Evolutionary conservation across 2,329 filamentous ascomycete genomes (phyloP).

Genomic region (Xylaria sp.): DNA sequence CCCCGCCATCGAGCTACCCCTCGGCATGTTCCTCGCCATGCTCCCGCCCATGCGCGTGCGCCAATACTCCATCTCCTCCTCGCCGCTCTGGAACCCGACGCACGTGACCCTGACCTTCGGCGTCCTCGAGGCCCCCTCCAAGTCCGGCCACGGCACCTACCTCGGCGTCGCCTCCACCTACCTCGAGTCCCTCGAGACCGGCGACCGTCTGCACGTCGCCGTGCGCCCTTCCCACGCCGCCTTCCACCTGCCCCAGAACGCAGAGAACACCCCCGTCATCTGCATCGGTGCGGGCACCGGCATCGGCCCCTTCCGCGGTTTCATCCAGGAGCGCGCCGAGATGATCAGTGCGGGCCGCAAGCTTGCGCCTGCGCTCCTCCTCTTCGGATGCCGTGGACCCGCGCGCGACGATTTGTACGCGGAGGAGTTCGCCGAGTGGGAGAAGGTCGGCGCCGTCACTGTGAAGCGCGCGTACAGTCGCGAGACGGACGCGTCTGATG

Average conservation of each 20-base stretch:
- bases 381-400: slow-evolving; percentile 56
- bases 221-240: slow-evolving; percentile 35
- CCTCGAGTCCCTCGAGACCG: slow-evolving; percentile 44
- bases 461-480: slow-evolving; percentile 57
- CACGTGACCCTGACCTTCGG: slow-evolving; percentile 63
- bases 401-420: slow-evolving; percentile 56
- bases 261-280: slow-evolving; percentile 45
- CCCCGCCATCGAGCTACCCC: slow-evolving; percentile 52
- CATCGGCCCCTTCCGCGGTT: slow-evolving; percentile 39
- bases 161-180: slow-evolving; percentile 59
- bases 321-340: slow-evolving; percentile 47
- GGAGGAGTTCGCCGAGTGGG: slow-evolving; percentile 55
- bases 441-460: slow-evolving; percentile 53
- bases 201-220: slow-evolving; percentile 38
- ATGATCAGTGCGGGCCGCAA: slow-evolving; percentile 45
- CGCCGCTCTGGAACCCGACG: slow-evolving; percentile 54
- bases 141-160: slow-evolving; percentile 45
- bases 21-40: slow-evolving; percentile 64
- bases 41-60: slow-evolving; percentile 71
- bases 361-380: slow-evolving; percentile 58
- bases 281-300: slow-evolving; percentile 49
- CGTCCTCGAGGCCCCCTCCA: slow-evolving; percentile 54
- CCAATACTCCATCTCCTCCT: slow-evolving; percentile 77
- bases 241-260: slow-evolving; percentile 46
- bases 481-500: slow-evolving; percentile 38